Evolutionary conservation across 176 grass and related monocot species (phyloP).

Genomic region (Elymus sibiricus): DNA sequence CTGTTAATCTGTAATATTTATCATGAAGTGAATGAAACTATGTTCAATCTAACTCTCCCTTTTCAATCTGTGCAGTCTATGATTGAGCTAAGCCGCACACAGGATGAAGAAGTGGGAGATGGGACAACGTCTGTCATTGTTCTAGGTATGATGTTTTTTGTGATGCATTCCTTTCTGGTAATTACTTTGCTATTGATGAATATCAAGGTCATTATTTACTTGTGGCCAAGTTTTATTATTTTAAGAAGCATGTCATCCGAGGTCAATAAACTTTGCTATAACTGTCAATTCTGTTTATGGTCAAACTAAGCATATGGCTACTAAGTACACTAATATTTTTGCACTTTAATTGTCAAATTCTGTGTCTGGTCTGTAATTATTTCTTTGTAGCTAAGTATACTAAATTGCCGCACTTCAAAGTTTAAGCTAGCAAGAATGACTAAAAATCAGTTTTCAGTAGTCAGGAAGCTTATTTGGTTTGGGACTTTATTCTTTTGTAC

Average conservation of each 20-base stretch:
- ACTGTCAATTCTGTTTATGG: neutral
- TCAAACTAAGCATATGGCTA: neutral
- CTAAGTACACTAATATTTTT: neutral
- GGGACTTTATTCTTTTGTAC: neutral
- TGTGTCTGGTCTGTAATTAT: neutral
- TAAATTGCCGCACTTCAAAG: neutral
- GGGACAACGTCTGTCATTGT: conserved; percentile 99
- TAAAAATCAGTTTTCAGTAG: neutral
- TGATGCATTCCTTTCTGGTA: neutral
- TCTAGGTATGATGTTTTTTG: conserved; percentile 55
- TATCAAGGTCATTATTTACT: neutral
- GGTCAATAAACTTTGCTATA: neutral
- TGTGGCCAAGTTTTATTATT: neutral
- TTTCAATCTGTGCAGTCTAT: conserved; percentile 51
- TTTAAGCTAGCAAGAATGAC: neutral
- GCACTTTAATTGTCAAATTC: neutral
- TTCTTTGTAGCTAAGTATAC: neutral
- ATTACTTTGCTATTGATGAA: neutral
- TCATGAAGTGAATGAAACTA: neutral
- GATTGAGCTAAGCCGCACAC: conserved; percentile 98
- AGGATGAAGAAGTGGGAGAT: conserved; percentile 99
- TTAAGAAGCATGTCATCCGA: neutral
- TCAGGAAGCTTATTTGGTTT: neutral
- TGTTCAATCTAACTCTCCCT: neutral
- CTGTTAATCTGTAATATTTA: neutral